Base-by-base conservation (phyloP, 2,329 filamentous ascomycete genomes). In the Fusarium transvaalense region DNA sequence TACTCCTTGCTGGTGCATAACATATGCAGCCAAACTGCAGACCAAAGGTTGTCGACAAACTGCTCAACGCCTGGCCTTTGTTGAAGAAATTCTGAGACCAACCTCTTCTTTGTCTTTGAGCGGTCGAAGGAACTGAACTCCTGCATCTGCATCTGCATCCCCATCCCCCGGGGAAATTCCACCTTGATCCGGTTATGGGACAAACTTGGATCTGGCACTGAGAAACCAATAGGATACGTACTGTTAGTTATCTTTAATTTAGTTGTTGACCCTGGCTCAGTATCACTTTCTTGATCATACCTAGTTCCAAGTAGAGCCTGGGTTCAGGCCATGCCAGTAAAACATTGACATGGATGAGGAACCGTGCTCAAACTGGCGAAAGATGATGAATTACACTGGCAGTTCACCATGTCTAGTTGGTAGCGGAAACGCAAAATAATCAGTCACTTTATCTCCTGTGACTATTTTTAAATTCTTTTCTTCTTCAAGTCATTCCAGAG, bases 21-120 rank as follows among this genome's bases (percentile, higher is more conserved):
- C 21, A 42, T 25, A 61, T 66, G 62, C 61, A 61, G 54, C 23
- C 47, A 50, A 47, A 50, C 27, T 17, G 56, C 39, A n/a, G n/a
- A n/a, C n/a, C n/a, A n/a, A n/a, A n/a, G n/a, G n/a, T n/a, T n/a
- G n/a, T n/a, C n/a, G n/a, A n/a, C 58, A 39, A 39, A 37, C 23
- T 43, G 55, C 23, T 55, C 34, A 43, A 42, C 15, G 52, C 38
- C 47, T 13, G 19, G 34, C 19, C 19, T 42, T 46, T 43, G 38
- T 61, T 64, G 50, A 63, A 63, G 50, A 57, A 23, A n/a, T 35
- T 64, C 32, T 39, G 37, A 57, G 57, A 58, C 51, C 37, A 58
- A 34, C 19, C 19, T 64, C 47, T 29, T 27, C n/a, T n/a, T 21
- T 60, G 32, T 32, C 19, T 25, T 52, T 27, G 12, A 38, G 12